Base-by-base conservation (phyloP, 495 filamentous ascomycete species). In the Aspergillus nidulans region DNA sequence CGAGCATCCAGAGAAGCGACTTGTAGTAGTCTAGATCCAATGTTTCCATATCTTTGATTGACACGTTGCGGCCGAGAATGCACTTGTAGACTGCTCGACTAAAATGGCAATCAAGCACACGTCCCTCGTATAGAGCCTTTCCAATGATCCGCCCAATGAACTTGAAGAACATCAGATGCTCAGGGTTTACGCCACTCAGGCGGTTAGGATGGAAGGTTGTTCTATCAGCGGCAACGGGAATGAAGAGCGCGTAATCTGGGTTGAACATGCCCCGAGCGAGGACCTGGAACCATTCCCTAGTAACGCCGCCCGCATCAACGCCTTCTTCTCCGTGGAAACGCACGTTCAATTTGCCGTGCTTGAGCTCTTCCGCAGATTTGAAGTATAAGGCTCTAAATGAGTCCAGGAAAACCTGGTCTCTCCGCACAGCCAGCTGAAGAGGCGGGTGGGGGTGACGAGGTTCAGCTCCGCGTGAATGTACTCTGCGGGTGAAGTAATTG, bases 31-130 rank as follows among this genome's bases (percentile, higher is more conserved):
- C 91, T 20, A 96, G 84, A 69, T 99, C 94, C 49, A 99, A 86
- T 13, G 94, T 96, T 69, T 99, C 94, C 94, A 99, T 97, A 59
- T 99, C 94, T 77, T 97, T 99, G 70, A 97, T 88, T 4, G 91
- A 96, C 28, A 97, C 94, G 6, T 90, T 81, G 63, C 94, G 91
- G 56, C 95, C 89, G 28, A 99, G 82, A 54, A 99, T 97, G 57
- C 87, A 84, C 77, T 97, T 97, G 77, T 99, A 99, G 46, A 99
- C 95, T 7, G 95, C 94, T 63, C 94, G 83, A 71, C 91, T 96
- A 78, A 99, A 99, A 80, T 97, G 95, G 73, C 94, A 99, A 70
- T 99, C 94, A 7, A 99, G 83, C 47, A 97, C 87, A 50, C 94
- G 90, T 25, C 88, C 88, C 72, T 99, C 95, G 70, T 97, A 99